Evolutionary conservation across 1,284 basidiomycete genomes (phyloP), one percentile per base, ranked within the genome.

Genomic region (Irpex rosettiformis): DNA sequence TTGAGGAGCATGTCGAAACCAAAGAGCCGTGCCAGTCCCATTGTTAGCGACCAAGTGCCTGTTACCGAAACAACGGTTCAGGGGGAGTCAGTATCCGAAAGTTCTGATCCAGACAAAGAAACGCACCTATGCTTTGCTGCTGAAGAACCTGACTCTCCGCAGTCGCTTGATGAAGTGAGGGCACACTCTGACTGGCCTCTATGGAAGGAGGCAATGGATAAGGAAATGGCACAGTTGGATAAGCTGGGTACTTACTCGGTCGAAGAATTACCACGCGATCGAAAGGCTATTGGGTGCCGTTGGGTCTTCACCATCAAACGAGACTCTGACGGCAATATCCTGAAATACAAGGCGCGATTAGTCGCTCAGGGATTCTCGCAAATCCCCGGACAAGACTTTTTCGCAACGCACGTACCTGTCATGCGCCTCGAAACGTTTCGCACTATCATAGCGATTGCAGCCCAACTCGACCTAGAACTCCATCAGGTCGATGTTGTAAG

Each of bases 351-450:
- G 62, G 76, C 73, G 0, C 58, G 74, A 1, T 66, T 79, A 0
- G 76, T 79, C 0, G 77, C 75, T 0, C 68, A 74, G 40, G 79
- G 78, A 0, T 79, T 76, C 65, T 61, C 64, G 0, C 79, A 80
- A 56, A 58, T 63, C 0, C 67, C 68, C 4, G 76, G 78, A 0
- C 48, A 75, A 5, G 74, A 80, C 61, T 79, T 66, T 59, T 58
- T 64, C 21, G 64, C 74, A 3, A 75, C 72, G 0, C 73, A 65
- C 27, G 59, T 75, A 0, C 75, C 75, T 0, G 67, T 71, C 0
- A 65, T 67, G 1, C 60, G 65, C 1, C 64, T 67, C 21, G 61
- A 62, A 1, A 62, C 72, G 0, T 43, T 74, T 3, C 61, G 71
- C 1, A 25, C 64, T 1, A 27, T 76, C 0, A 52, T 75, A 3